phyloP scores from a whole-genome alignment of 345 rosid genomes.

The Gossypium arboreum region DNA sequence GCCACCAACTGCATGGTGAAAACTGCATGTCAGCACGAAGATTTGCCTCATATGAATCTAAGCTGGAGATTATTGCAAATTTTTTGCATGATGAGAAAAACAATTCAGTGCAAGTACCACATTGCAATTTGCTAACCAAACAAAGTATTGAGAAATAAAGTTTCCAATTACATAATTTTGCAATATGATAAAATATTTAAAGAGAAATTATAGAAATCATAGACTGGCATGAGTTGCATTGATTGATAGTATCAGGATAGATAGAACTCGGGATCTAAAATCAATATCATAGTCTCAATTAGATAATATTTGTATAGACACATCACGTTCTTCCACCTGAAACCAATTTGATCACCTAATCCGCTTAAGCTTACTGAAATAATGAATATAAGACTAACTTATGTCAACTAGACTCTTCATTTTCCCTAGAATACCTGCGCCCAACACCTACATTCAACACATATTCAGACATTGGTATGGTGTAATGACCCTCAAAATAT shows the following conservation, averaged over 20 bases:
- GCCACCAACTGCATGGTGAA: constrained; percentile 65
- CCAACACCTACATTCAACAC: too few relatives aligned
- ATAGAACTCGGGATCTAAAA: background rate
- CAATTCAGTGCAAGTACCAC: too few relatives aligned
- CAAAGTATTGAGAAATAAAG: too few relatives aligned
- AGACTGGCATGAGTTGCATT: background rate
- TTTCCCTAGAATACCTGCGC: too few relatives aligned
- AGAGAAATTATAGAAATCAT: background rate
- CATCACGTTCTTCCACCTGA: too few relatives aligned
- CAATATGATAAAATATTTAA: too few relatives aligned
- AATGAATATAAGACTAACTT: too few relatives aligned
- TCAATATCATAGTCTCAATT: background rate
- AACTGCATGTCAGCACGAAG: constrained; percentile 25
- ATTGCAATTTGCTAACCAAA: too few relatives aligned
- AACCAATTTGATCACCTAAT: background rate
- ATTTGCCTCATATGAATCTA: constrained; percentile 7
- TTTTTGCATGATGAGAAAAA: too few relatives aligned
- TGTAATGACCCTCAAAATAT: too few relatives aligned
- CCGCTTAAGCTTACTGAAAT: background rate
- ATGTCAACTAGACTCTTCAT: too few relatives aligned
- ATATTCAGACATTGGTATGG: too few relatives aligned
- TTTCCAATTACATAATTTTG: background rate
- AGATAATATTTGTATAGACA: background rate
- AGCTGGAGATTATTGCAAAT: background rate
- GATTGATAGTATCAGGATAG: background rate